These are phyloP conservation scores for Tricholoma furcatifolium DNA, from an alignment of 768 basidiomycete genomes.

Conservation along the genomic window DNA sequence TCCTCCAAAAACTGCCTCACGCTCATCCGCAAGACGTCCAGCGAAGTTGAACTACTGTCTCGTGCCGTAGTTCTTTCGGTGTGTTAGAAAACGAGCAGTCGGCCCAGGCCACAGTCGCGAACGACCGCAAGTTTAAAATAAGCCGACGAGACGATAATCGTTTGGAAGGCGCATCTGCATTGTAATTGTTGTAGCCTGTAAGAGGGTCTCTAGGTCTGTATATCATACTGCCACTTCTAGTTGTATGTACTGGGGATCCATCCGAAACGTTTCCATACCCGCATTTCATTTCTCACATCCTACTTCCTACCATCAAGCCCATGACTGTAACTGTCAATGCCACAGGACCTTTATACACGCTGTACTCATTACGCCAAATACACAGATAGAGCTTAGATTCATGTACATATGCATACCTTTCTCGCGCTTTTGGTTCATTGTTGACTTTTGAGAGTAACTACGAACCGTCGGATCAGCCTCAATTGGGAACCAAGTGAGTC, in stretches of 20 bases:
- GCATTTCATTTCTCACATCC: neutral
- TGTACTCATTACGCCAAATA: conserved; percentile 2
- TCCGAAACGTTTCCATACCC: neutral
- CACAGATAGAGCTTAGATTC: conserved; percentile 5
- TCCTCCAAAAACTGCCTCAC: conserved; percentile 14
- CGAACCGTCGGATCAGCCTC: conserved; percentile 7
- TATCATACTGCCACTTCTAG: conserved; percentile 7
- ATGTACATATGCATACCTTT: neutral
- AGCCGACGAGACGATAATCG: conserved; percentile 8
- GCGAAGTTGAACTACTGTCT: conserved; percentile 7
- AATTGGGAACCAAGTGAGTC: no score
- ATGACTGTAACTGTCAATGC: conserved; percentile 7
- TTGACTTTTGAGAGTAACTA: neutral
- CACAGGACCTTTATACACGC: neutral
- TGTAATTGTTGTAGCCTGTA: conserved; percentile 1
- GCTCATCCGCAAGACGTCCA: conserved; percentile 12
- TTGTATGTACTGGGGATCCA: conserved; percentile 8
- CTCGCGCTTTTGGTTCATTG: neutral
- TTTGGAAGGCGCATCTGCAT: neutral
- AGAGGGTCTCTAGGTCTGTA: conserved; percentile 7
- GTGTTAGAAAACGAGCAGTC: conserved; percentile 20
- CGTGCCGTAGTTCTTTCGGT: conserved; percentile 13
- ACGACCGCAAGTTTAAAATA: neutral
- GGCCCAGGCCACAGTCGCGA: conserved; percentile 18
- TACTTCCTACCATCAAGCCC: neutral